These are phyloP conservation scores for Xylaria sp. DNA, from an alignment of 2,329 filamentous ascomycete genomes.

Conservation along the genomic window DNA sequence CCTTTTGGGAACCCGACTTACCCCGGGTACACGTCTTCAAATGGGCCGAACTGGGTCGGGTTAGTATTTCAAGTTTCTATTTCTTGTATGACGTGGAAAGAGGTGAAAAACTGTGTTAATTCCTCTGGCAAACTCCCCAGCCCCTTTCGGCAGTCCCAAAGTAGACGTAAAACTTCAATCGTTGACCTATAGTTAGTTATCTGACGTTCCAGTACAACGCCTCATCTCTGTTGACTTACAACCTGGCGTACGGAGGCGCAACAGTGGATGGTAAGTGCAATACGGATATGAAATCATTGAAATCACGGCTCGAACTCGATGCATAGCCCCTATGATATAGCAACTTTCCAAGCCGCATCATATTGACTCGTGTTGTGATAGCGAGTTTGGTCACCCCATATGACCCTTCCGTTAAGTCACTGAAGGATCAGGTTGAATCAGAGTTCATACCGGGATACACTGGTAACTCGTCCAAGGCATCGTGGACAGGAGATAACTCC, in stretches of 20 bases:
- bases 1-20: slow-evolving; percentile 72
- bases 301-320: neutral
- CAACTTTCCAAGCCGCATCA: neutral
- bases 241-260: slow-evolving; percentile 66
- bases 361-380: slow-evolving; percentile 20
- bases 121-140: neutral
- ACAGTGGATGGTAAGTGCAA: slow-evolving; percentile 57
- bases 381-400: slow-evolving; percentile 62
- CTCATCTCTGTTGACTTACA: slow-evolving; percentile 61
- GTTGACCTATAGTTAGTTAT: slow-evolving; percentile 49
- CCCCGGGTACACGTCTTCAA: slow-evolving; percentile 61
- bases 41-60: slow-evolving; percentile 63
- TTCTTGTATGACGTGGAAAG: neutral
- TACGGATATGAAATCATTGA: neutral
- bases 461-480: slow-evolving; percentile 49
- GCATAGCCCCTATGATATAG: no score
- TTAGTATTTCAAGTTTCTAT: slow-evolving; percentile 9
- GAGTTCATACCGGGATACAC: slow-evolving; percentile 57
- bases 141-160: neutral
- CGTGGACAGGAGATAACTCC: slow-evolving; percentile 53
- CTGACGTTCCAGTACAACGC: slow-evolving; percentile 60
- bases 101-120: neutral
- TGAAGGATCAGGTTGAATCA: slow-evolving; percentile 62
- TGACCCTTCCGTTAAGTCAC: slow-evolving; percentile 57
- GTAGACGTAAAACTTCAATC: neutral